These are phyloP conservation scores for Cadophora sp. DNA, from an alignment of 2,329 filamentous ascomycete genomes.

Conservation along the genomic window DNA sequence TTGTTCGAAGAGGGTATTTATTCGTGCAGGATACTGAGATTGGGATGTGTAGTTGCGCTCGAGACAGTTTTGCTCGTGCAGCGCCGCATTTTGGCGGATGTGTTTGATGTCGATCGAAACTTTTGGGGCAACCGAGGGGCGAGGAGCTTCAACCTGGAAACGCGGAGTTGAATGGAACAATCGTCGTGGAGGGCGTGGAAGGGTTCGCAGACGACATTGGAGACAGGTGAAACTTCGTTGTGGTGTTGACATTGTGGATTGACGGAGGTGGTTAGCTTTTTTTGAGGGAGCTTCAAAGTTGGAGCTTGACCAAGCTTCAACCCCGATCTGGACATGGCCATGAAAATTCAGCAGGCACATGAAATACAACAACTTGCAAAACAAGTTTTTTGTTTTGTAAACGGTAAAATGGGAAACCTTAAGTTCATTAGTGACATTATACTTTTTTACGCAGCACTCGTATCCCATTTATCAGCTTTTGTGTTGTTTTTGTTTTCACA, in stretches of 20 bases:
- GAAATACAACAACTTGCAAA: not conserved
- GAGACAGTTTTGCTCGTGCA: constrained; percentile 83
- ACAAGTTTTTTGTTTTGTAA: not conserved
- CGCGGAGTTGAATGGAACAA: constrained; percentile 34
- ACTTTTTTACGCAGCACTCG: not conserved
- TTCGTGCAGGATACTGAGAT: constrained; percentile 60
- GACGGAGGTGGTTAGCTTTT: constrained; percentile 24
- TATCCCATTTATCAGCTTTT: too few species aligned
- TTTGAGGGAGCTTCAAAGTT: constrained; percentile 19
- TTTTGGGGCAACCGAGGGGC: constrained; percentile 77
- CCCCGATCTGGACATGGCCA: not conserved
- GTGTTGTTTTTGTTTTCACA: too few species aligned
- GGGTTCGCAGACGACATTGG: constrained; percentile 35
- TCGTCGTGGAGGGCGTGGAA: constrained; percentile 25
- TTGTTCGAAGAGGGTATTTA: constrained; percentile 61
- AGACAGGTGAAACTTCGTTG: constrained; percentile 38
- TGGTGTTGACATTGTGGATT: constrained; percentile 34
- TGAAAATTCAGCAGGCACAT: not conserved
- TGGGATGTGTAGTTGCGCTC: constrained; percentile 80
- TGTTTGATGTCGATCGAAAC: constrained; percentile 83
- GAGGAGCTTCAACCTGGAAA: constrained; percentile 32
- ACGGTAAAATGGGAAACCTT: not conserved
- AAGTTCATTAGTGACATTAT: not conserved
- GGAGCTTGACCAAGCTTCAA: constrained; percentile 12
- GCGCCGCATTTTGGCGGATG: constrained; percentile 82